Percentiles rank a stretch among this genome's conserved stretches.
Evolutionary conservation across 2,329 filamentous ascomycete genomes (phyloP).

Genomic region (Epichloe sibirici): DNA sequence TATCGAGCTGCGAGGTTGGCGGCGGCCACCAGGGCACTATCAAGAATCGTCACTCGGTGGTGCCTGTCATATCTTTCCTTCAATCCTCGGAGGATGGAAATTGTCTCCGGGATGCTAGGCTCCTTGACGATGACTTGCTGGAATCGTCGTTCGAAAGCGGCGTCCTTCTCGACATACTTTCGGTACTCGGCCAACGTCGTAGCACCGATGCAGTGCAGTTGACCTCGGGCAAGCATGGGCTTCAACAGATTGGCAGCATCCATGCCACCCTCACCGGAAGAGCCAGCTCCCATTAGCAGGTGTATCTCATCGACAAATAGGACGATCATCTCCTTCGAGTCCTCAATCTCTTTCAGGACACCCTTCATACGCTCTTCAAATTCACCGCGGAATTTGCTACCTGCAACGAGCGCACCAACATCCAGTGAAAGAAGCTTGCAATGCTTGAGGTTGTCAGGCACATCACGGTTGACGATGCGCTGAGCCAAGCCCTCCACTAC

Average conservation of each 20-base stretch:
- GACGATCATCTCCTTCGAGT: constrained; percentile 92
- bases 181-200: constrained; percentile 92
- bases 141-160: constrained; percentile 95
- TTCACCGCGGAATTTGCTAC: constrained; percentile 96
- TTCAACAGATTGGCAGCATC: constrained; percentile 96
- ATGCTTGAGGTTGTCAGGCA: constrained; percentile 85
- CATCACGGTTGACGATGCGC: constrained; percentile 91
- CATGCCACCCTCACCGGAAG: constrained; percentile 94
- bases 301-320: constrained; percentile 99
- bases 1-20: constrained; percentile 91
- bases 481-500: constrained; percentile 93
- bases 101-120: constrained; percentile 73
- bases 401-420: constrained; percentile 86
- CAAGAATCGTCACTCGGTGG: constrained; percentile 92
- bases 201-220: constrained; percentile 94
- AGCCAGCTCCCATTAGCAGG: constrained; percentile 92
- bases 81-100: constrained; percentile 94
- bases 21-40: constrained; percentile 81
- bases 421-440: constrained; percentile 93
- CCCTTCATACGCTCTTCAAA: constrained; percentile 99
- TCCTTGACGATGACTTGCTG: constrained; percentile 98
- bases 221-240: constrained; percentile 92
- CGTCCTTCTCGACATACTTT: constrained; percentile 98
- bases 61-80: constrained; percentile 98
- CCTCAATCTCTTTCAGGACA: constrained; percentile 89